Base-by-base conservation (phyloP, 176 grass and related monocot genomes). In the Oryza meridionalis region DNA sequence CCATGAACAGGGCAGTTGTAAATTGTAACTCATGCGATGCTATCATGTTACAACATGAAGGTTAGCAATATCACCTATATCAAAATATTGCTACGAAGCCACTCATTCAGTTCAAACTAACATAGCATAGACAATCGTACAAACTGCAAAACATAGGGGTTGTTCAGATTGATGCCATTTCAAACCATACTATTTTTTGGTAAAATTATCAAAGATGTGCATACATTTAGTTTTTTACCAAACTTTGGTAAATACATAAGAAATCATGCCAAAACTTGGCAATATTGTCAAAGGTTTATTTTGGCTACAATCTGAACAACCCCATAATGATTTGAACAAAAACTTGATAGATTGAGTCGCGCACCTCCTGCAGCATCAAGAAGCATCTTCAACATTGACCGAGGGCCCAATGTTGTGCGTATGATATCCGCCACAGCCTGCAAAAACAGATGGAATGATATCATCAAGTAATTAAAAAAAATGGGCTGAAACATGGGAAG, bases 391-490 rank as follows among this genome's bases (percentile, higher is more conserved):
- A 96, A 78, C 94, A 96, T 96, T 38, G 94, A 96, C 82, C 91
- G 88, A 75, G 94, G 94, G 59, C 94, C 94, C 77, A 96, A 87
- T 26, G 94, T 96, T 42, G 88, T 96, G 35, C 86, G 88, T 13
- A 96, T 91, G 65, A 96, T 93, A 75, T 96, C 94, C 45, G 94
- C 94, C 44, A 96, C 94, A 63, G 91, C 94, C 94, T 96, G 78
- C 19, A 38, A 14, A 13, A 69, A 38, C 33, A 69, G 33, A 69
- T 69, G 12, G 19, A 70, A 21, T n/a, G 8, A 11, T 42, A n/a
- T 11, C 19, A 70, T n/a, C 19, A n/a, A 70, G 35, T 2, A 42
- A 70, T 40, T 44, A 1, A 70, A 42, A 70, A 70, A 11, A 11
- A 44, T 24, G 21, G 37, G 19, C 37, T 22, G 10, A 3, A 32